phyloP scores from a whole-genome alignment of 257 asterid genomes.

The Sherardia arvensis region DNA sequence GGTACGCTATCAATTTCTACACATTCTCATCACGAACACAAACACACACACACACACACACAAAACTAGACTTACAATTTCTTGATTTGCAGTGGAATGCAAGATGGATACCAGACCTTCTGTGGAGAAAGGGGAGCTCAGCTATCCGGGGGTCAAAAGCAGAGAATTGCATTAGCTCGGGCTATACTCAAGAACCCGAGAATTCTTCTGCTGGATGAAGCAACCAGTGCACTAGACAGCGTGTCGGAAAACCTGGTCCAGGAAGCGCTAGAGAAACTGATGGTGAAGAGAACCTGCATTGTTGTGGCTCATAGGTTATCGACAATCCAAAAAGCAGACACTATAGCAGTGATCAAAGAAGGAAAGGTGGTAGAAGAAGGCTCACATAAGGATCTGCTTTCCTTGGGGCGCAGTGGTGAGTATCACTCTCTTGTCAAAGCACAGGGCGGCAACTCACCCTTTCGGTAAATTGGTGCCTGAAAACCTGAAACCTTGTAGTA shows the following conservation, averaged over 20 bases:
- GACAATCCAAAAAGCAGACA: constrained; percentile 56
- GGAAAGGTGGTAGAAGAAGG: constrained; percentile 70
- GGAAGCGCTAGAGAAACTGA: constrained; percentile 70
- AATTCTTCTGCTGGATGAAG: constrained; percentile 63
- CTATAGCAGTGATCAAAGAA: constrained; percentile 64
- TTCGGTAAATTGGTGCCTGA: constrained; percentile 14
- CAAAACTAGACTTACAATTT: not conserved
- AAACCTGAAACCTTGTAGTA: not conserved
- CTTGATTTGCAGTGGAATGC: constrained; percentile 50
- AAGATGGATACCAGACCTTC: constrained; percentile 61
- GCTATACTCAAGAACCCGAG: constrained; percentile 69
- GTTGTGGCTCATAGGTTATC: constrained; percentile 73
- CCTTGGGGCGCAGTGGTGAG: constrained; percentile 44
- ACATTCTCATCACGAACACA: not conserved
- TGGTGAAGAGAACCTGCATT: constrained; percentile 59
- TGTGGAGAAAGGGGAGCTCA: constrained; percentile 79
- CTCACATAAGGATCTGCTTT: constrained; percentile 55
- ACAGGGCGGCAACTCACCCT: constrained; percentile 41
- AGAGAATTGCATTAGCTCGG: constrained; percentile 68
- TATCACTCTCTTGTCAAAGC: constrained; percentile 48
- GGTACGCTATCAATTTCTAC: constrained; percentile 22
- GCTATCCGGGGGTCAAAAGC: constrained; percentile 78
- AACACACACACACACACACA: too few species aligned
- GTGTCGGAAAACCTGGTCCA: constrained; percentile 72
- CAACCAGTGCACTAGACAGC: constrained; percentile 76